Conservation (phyloP, 2,329 filamentous ascomycete species). For the Chaetomium globosum region DNA sequence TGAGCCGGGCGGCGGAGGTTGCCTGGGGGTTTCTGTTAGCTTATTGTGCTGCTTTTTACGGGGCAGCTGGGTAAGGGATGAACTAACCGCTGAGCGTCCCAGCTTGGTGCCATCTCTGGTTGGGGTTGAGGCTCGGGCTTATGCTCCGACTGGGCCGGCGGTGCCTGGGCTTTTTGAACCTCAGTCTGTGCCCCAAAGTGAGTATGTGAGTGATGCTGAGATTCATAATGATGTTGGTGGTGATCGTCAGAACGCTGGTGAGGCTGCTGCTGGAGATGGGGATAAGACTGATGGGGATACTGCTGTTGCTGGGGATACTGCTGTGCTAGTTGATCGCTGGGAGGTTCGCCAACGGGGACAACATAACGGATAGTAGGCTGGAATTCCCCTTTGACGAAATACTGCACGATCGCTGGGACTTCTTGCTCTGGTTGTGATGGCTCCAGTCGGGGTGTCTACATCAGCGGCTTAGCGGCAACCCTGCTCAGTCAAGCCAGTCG, state of each 20-base stretch:
- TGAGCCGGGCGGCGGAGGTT: conserved; percentile 65
- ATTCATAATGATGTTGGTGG: conserved; percentile 15
- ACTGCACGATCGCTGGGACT: conserved; percentile 50
- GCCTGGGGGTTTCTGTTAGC: conserved; percentile 48
- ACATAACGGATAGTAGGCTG: conserved; percentile 42
- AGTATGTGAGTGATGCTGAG: conserved; percentile 17
- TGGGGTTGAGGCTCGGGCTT: conserved; percentile 42
- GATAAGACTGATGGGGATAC: conserved; percentile 27
- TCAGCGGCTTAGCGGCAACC: conserved; percentile 15
- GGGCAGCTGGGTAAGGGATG: not conserved
- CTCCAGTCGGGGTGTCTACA: conserved; percentile 16
- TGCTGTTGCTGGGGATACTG: conserved; percentile 35
- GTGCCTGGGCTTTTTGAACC: conserved; percentile 49
- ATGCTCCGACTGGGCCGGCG: conserved; percentile 40
- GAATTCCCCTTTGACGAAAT: conserved; percentile 59
- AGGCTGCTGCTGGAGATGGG: conserved; percentile 28
- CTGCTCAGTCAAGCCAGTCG: not conserved
- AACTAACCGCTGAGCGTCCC: conserved; percentile 56
- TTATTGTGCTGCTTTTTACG: not conserved
- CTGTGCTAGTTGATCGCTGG: conserved; percentile 37
- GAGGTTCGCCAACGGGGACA: conserved; percentile 43
- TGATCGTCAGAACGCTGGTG: conserved; percentile 28
- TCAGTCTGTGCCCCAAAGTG: conserved; percentile 51
- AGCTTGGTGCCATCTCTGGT: conserved; percentile 41
- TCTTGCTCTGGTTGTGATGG: conserved; percentile 23